Base-by-base conservation (phyloP, 176 grass and related monocot species). In the Saccharum officinarum region DNA sequence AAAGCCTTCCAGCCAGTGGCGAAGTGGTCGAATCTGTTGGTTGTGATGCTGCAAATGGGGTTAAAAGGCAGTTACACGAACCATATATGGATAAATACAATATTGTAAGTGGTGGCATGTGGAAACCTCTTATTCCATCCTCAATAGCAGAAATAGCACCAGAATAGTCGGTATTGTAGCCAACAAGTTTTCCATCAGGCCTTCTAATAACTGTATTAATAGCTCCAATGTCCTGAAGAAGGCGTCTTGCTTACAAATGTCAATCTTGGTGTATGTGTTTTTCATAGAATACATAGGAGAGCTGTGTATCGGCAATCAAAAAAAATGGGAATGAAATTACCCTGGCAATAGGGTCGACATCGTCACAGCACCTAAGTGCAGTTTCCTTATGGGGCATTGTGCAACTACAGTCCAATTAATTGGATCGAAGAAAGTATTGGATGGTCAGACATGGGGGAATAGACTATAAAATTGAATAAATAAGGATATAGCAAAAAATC, bases 91-190 rank as follows among this genome's bases (percentile, higher is more conserved):
- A 28, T 28, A 91, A 57, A 54, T 54, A 47, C n/a, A 50, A 39
- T 65, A 64, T 25, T 78, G 80, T 63, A 86, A 68, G n/a, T 49
- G 60, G 62, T 79, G 52, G 72, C 45, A 76, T 78, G 81, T 79
- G 92, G 20, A 52, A 73, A 98, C 97, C 93, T 94, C 93, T 92
- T 84, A 98, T 90, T 89, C 93, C 97, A 91, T 98, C 91, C 73
- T 98, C 97, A 84, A 98, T 92, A 76, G 93, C 97, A 78, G 97
- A 94, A 87, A 94, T 94, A 84, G 97, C 97, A 92, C 97, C 97
- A 83, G 89, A 79, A 79, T 96, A 98, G 60, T 98, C 97, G 8
- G 97, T 98, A 78, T 98, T 98, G 84, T 94, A 96, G 68, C 93
- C 93, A 37, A 94, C 83, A 85, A 98, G 91, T 74, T 94, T 96